Conservation (phyloP, 768 basidiomycete species). For the Cyclocybe aegerita region DNA sequence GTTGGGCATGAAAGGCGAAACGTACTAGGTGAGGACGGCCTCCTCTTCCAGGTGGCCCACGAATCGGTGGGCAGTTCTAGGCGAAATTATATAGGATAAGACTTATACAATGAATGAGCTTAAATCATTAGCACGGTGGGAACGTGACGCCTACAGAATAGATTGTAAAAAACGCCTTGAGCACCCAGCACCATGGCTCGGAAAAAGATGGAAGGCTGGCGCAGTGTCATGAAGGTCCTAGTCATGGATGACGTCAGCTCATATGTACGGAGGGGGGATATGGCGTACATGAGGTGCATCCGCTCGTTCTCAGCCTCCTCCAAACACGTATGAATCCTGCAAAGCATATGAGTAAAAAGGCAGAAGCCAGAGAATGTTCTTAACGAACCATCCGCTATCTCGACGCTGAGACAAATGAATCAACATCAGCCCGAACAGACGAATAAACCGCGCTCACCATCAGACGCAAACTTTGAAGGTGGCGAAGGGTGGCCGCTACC, state of each 20-base stretch:
- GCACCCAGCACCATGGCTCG: slow-evolving; percentile 83
- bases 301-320: slow-evolving; percentile 97
- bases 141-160: slow-evolving; percentile 63
- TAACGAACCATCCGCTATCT: slow-evolving; percentile 49
- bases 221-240: slow-evolving; percentile 95
- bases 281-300: slow-evolving; percentile 84
- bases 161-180: slow-evolving; percentile 89
- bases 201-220: slow-evolving; percentile 78
- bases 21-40: slow-evolving; percentile 89
- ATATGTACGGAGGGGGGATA: not conserved
- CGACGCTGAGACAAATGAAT: slow-evolving; percentile 34
- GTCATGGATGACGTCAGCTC: not conserved
- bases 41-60: slow-evolving; percentile 95
- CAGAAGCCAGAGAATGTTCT: not conserved
- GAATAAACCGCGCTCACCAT: slow-evolving; percentile 55
- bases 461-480: slow-evolving; percentile 83
- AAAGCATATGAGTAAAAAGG: slow-evolving; percentile 47
- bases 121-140: not conserved
- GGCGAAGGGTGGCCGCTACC: slow-evolving; percentile 88
- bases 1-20: slow-evolving; percentile 11
- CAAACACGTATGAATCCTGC: slow-evolving; percentile 89
- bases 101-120: slow-evolving; percentile 40
- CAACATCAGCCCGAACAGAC: not conserved
- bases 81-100: slow-evolving; percentile 75
- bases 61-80: slow-evolving; percentile 82